phyloP scores from a whole-genome alignment of 192 early-diverging fungal species.

The Pilobolus umbonatus region DNA sequence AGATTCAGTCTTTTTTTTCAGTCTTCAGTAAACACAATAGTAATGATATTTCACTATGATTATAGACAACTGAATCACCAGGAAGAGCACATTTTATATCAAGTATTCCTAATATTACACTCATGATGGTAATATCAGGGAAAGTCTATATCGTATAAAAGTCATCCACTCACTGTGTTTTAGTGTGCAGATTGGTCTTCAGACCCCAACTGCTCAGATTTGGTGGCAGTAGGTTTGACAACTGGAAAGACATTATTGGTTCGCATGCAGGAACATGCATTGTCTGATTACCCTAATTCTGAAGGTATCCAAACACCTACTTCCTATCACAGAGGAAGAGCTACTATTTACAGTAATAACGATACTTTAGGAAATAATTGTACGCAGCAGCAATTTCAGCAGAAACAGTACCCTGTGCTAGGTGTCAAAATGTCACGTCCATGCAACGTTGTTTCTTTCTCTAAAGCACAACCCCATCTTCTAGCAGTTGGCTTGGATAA shows the following conservation, averaged over 20 bases:
- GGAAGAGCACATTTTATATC: conserved; percentile 15
- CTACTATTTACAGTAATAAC: conserved; percentile 3
- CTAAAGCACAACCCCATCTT: conserved; percentile 49
- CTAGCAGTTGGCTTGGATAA: conserved; percentile 72
- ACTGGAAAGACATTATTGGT: conserved; percentile 55
- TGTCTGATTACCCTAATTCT: conserved; percentile 14
- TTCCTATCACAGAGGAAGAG: not conserved
- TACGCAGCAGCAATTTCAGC: conserved; percentile 1
- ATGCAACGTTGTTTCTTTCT: conserved; percentile 73
- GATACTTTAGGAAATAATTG: not conserved
- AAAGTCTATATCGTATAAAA: not conserved
- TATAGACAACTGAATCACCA: conserved; percentile 16
- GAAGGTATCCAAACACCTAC: conserved; percentile 15
- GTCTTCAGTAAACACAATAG: not conserved
- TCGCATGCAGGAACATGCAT: conserved; percentile 36
- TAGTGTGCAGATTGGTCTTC: conserved; percentile 68
- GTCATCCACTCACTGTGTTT: not conserved
- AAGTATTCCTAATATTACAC: conserved; percentile 25
- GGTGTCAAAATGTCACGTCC: conserved; percentile 50
- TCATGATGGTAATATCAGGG: conserved; percentile 31
- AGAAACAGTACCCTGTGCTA: conserved; percentile 38
- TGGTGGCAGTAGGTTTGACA: conserved; percentile 55
- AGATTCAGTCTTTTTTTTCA: not conserved
- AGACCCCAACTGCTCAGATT: conserved; percentile 49
- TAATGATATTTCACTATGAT: conserved; percentile 1